Evolutionary conservation across 371 early-diverging fungal species (phyloP), one percentile per base, ranked within the genome.

Genomic region (Circinella minor): DNA sequence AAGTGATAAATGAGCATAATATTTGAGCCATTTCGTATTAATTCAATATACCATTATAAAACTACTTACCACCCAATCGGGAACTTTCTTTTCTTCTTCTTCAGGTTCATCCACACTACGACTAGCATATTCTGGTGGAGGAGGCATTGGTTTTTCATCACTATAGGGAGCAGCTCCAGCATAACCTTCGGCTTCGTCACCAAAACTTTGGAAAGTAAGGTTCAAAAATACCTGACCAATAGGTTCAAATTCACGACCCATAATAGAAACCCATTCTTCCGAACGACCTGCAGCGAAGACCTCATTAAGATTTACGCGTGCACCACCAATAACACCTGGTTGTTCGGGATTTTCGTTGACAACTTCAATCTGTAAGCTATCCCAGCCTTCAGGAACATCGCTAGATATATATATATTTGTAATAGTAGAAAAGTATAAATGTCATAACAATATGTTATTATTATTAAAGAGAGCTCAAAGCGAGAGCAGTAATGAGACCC

Each of bases 21-120:
- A 27, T 27, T 2, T 27, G 27, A 27, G 27, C 27, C 27, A 27
- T 27, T 27, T 2, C 1, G 27, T 27, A 27, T 27, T 2, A 27
- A 27, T 27, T 27, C 0, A 0, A 27, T 27, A 27, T 27, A 27
- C 27, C 27, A 27, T 27, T 1, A 27, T 27, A 43, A 43, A 43
- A 43, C 9, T 9, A 38, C 66, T 65, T 80, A 82, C 82, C 75
- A 78, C 72, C 83, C 83, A 82, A 34, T 77, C 75, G 60, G 83
- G 79, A 3, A 73, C 55, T 10, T 49, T 61, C 36, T 76, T 68
- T 46, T 71, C 71, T 47, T 77, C 66, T 34, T 70, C 68, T 27
- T 71, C 55, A 13, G 59, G 55, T 27, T 66, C 48, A 18, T 63
- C 69, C 11, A 63, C 20, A 46, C 57, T 18, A 15, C 51, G 64